Percentiles rank a stretch among this genome's conserved stretches.
Conservation (phyloP, 768 basidiomycete genomes). For the Podaxis carcinomalis region DNA sequence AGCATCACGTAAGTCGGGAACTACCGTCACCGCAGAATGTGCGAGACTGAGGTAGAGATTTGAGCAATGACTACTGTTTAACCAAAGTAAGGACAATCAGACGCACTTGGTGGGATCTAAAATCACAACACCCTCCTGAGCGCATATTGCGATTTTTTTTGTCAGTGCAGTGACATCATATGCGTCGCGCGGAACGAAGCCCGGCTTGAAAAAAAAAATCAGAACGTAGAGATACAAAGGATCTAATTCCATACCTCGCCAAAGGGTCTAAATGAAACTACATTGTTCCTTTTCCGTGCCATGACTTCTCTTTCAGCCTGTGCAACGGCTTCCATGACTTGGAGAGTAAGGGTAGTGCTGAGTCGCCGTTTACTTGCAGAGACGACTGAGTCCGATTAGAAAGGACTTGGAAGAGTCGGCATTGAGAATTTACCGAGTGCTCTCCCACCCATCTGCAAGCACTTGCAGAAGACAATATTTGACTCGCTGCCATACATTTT, state of each 20-base stretch:
- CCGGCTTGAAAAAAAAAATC: slow-evolving; percentile 35
- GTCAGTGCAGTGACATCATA: slow-evolving; percentile 53
- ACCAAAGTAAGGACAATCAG: background rate
- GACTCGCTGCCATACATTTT: slow-evolving; percentile 50
- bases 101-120: slow-evolving; percentile 66
- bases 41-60: slow-evolving; percentile 29
- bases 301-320: slow-evolving; percentile 28
- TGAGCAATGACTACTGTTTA: background rate
- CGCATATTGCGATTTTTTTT: slow-evolving; percentile 64
- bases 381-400: slow-evolving; percentile 43
- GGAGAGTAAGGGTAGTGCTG: slow-evolving; percentile 48
- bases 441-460: slow-evolving; percentile 47
- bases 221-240: background rate
- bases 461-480: slow-evolving; percentile 58
- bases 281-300: slow-evolving; percentile 29
- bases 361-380: slow-evolving; percentile 62
- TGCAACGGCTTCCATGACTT: slow-evolving; percentile 55
- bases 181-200: slow-evolving; percentile 70
- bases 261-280: slow-evolving; percentile 51
- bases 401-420: background rate
- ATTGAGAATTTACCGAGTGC: slow-evolving; percentile 45
- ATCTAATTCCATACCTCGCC: slow-evolving; percentile 51
- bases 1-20: slow-evolving; percentile 55
- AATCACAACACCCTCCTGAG: slow-evolving; percentile 60
- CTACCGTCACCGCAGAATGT: slow-evolving; percentile 36